phyloP scores from a whole-genome alignment of 1,284 basidiomycete genomes.

The Vanrija sp. region DNA sequence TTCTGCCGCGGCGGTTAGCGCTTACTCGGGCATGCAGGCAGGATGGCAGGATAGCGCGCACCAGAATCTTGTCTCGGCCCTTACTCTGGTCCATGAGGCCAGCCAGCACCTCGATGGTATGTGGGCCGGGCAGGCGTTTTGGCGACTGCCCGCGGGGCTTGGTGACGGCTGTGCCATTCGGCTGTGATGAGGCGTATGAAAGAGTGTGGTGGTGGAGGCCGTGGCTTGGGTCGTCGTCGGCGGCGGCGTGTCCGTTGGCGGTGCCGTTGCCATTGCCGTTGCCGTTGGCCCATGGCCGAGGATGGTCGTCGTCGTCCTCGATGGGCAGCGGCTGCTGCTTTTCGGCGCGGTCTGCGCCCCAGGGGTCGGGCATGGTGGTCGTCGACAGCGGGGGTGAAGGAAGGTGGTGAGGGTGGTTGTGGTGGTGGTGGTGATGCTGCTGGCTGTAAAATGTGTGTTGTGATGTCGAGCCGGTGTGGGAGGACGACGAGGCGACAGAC shows the following conservation, averaged over 20 bases:
- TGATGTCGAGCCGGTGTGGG: too few species aligned
- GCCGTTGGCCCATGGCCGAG: constrained; percentile 1
- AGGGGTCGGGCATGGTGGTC: constrained; percentile 15
- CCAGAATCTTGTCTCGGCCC: constrained; percentile 45
- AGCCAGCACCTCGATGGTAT: constrained; percentile 31
- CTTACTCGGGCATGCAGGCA: neutral
- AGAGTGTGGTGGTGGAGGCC: neutral
- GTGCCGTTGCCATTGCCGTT: neutral
- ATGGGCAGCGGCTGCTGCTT: too few species aligned
- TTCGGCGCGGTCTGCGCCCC: constrained; percentile 8
- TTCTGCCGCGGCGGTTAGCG: constrained; percentile 29
- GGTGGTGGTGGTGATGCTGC: too few species aligned
- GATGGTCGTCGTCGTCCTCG: constrained; percentile 1
- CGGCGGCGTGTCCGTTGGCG: neutral
- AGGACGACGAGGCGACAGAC: too few species aligned
- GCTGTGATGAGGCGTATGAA: neutral
- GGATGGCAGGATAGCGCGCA: constrained; percentile 25
- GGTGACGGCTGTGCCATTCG: neutral
- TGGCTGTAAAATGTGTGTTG: too few species aligned
- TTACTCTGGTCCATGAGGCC: constrained; percentile 40
- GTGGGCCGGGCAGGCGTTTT: constrained; percentile 8
- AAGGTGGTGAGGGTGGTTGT: constrained; percentile 3
- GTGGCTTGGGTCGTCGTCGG: neutral
- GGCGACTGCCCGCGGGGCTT: neutral
- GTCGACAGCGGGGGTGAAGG: constrained; percentile 20